Evolutionary conservation across 2,329 filamentous ascomycete species (phyloP).

Genomic region (Ceratocystis huliohia): DNA sequence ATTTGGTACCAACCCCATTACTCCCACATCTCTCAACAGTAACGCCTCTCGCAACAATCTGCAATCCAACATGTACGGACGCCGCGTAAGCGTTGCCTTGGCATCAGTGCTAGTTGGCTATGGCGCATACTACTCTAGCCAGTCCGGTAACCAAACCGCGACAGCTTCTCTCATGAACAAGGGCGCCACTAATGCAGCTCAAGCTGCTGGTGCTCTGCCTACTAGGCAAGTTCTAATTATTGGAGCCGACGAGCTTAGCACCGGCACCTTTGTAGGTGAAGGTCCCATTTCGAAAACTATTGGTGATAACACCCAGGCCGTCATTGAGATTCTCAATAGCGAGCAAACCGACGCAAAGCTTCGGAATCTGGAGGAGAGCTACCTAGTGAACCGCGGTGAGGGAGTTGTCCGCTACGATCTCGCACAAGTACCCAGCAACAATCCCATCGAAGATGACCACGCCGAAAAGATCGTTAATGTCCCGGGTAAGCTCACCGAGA

Average conservation of each 20-base stretch:
- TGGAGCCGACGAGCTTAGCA: slow-evolving; percentile 80
- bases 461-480: slow-evolving; percentile 96
- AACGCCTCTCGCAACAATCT: slow-evolving; percentile 36
- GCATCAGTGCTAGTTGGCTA: slow-evolving; percentile 58
- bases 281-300: slow-evolving; percentile 79
- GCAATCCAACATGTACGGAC: slow-evolving; percentile 62
- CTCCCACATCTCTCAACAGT: slow-evolving; percentile 26
- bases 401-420: slow-evolving; percentile 92
- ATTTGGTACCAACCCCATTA: slow-evolving; percentile 20
- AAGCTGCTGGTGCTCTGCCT: slow-evolving; percentile 30
- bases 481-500: slow-evolving; percentile 41
- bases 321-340: slow-evolving; percentile 91
- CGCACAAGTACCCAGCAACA: slow-evolving; percentile 88
- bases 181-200: slow-evolving; percentile 23
- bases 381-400: slow-evolving; percentile 73
- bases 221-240: slow-evolving; percentile 68
- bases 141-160: slow-evolving; percentile 29
- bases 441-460: slow-evolving; percentile 96
- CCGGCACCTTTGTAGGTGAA: slow-evolving; percentile 72
- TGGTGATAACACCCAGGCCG: slow-evolving; percentile 69
- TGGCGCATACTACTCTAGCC: slow-evolving; percentile 56
- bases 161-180: slow-evolving; percentile 20
- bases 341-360: slow-evolving; percentile 88
- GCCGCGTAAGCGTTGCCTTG: slow-evolving; percentile 53
- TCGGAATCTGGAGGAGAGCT: slow-evolving; percentile 81